phyloP scores from a whole-genome alignment of 176 grass and related monocot species.

The Rhynchospora breviuscula region DNA sequence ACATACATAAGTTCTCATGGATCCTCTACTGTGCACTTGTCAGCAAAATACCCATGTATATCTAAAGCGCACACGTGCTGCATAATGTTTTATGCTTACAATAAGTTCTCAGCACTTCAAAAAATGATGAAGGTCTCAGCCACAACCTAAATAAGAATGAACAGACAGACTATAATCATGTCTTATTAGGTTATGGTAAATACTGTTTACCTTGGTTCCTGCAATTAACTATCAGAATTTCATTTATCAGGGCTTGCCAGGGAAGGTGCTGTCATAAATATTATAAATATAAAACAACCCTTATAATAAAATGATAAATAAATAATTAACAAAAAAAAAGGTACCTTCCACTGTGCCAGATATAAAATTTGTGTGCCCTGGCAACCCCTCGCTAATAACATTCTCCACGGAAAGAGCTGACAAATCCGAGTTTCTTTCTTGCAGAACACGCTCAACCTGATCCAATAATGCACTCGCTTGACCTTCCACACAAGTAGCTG shows the following conservation, averaged over 20 bases:
- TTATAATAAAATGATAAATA: neutral
- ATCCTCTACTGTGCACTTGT: neutral
- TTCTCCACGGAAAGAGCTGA: conserved; percentile 56
- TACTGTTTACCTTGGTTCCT: neutral
- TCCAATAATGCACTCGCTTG: conserved; percentile 53
- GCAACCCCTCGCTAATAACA: conserved; percentile 50
- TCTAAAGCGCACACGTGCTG: neutral
- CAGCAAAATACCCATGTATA: neutral
- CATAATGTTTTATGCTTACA: conserved; percentile 2
- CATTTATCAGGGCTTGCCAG: neutral
- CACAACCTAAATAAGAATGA: neutral
- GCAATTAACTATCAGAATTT: neutral
- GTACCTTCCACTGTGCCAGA: conserved; percentile 55
- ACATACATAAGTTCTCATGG: conserved; percentile 12
- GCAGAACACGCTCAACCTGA: conserved; percentile 66
- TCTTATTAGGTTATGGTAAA: too few relatives aligned
- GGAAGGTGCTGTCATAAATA: neutral
- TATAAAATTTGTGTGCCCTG: conserved; percentile 59
- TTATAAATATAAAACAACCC: neutral
- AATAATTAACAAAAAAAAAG: neutral
- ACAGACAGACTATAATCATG: neutral
- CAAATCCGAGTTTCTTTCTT: conserved; percentile 49
- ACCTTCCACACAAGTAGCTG: conserved; percentile 58
- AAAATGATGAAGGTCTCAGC: neutral
- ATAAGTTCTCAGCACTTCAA: neutral